Evolutionary conservation across 179 eudicot genomes (phyloP).

Genomic region (Drosera spatulata): DNA sequence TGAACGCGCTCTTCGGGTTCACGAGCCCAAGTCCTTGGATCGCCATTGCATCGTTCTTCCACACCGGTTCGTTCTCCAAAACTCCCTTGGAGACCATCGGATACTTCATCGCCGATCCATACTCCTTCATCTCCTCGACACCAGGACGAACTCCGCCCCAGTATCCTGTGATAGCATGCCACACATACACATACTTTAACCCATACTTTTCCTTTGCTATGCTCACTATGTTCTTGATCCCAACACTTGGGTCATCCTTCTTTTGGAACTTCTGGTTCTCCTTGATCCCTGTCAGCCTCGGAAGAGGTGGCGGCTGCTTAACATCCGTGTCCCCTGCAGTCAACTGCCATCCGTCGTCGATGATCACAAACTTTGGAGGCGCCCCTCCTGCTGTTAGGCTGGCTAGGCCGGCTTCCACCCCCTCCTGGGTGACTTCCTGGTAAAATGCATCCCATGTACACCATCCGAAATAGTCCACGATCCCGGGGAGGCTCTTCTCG

Average conservation of each 20-base stretch:
- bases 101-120: constrained; percentile 55
- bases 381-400: constrained; percentile 53
- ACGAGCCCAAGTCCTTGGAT: constrained; percentile 81
- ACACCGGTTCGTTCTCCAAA: constrained; percentile 58
- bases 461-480: constrained; percentile 91
- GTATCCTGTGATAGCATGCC: constrained; percentile 94
- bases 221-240: constrained; percentile 54
- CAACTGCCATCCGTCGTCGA: constrained; percentile 95
- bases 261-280: constrained; percentile 70
- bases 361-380: constrained; percentile 79
- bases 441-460: constrained; percentile 99
- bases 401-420: constrained; percentile 75
- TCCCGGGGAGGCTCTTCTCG: constrained; percentile 70
- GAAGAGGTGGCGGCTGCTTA: constrained; percentile 19
- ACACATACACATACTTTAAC: constrained; percentile 79
- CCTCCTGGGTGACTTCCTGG: constrained; percentile 85
- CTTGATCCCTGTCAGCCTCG: constrained; percentile 64
- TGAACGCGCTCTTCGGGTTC: constrained; percentile 68
- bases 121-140: constrained; percentile 71
- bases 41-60: constrained; percentile 63
- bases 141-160: constrained; percentile 99
- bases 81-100: constrained; percentile 61
- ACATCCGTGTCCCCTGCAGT: constrained; percentile 31
- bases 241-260: constrained; percentile 52
- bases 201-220: constrained; percentile 70